Evolutionary conservation across 2,329 filamentous ascomycete genomes (phyloP).

Genomic region (Fusarium burgessii): DNA sequence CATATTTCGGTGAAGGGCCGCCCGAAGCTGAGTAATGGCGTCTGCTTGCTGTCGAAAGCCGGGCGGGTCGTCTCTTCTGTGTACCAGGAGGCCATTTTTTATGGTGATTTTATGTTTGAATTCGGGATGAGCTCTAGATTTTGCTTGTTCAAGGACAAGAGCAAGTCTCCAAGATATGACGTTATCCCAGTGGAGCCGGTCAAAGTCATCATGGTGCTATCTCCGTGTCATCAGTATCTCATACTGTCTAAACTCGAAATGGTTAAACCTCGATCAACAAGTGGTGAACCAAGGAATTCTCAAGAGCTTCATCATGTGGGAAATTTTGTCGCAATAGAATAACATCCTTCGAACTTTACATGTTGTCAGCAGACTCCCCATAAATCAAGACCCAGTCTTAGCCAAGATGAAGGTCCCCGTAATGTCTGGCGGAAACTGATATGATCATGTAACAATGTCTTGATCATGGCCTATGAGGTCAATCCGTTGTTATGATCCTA

Average conservation of each 20-base stretch:
- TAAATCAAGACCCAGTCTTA: too few relatives aligned
- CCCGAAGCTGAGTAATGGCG: slow-evolving; percentile 4
- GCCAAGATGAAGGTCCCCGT: too few relatives aligned
- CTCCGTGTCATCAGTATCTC: background rate
- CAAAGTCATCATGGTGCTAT: background rate
- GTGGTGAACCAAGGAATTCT: background rate
- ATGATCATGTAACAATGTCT: too few relatives aligned
- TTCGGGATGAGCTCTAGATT: background rate
- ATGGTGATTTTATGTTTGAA: background rate
- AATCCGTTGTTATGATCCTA: too few relatives aligned
- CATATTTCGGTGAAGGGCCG: slow-evolving; percentile 8
- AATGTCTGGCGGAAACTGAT: too few relatives aligned
- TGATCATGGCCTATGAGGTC: too few relatives aligned
- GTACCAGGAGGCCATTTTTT: background rate
- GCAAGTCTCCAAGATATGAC: background rate
- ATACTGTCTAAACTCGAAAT: background rate
- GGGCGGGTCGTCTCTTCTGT: background rate
- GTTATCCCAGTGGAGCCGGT: background rate
- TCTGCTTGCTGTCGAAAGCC: slow-evolving; percentile 4
- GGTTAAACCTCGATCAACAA: background rate
- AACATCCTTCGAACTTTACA: too few relatives aligned
- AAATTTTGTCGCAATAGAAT: too few relatives aligned
- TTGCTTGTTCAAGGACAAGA: background rate
- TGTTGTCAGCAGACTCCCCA: too few relatives aligned
- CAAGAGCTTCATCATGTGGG: background rate